Conservation (phyloP, 1,284 basidiomycete species). For the Cryptococcus sp. region DNA sequence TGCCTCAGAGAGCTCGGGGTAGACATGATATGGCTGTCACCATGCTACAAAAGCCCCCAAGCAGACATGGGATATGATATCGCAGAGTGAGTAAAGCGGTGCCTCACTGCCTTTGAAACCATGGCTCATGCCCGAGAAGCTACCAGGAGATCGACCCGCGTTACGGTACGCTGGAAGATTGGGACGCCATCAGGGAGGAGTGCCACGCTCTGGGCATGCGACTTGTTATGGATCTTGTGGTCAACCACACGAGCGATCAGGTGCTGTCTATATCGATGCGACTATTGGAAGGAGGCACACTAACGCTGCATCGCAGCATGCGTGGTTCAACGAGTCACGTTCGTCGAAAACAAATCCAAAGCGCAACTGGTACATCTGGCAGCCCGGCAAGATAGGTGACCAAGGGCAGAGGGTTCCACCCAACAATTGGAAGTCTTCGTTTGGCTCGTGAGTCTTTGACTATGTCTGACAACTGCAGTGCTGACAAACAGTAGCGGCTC, state of each 20-base stretch:
- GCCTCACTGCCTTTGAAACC: too few relatives aligned
- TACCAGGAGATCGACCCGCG: slow-evolving; percentile 50
- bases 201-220: slow-evolving; percentile 46
- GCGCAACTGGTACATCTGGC: slow-evolving; percentile 53
- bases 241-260: slow-evolving; percentile 45
- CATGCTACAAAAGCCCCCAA: neutral
- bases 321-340: slow-evolving; percentile 52
- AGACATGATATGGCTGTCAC: too few relatives aligned
- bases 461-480: neutral
- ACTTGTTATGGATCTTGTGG: slow-evolving; percentile 50
- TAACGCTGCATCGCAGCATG: slow-evolving; percentile 31
- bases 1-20: too few relatives aligned
- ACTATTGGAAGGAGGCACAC: neutral
- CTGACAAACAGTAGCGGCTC: slow-evolving; percentile 5
- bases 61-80: slow-evolving; percentile 32
- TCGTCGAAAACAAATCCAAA: slow-evolving; percentile 43
- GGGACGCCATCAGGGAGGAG: slow-evolving; percentile 43
- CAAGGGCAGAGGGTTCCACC: slow-evolving; percentile 35
- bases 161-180: slow-evolving; percentile 51
- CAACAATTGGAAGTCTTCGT: slow-evolving; percentile 52
- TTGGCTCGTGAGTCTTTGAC: slow-evolving; percentile 28
- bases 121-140: neutral
- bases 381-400: slow-evolving; percentile 37
- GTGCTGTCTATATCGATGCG: neutral
- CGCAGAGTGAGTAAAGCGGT: slow-evolving; percentile 20